Conservation (phyloP, 768 basidiomycete species). For the Pisolithus marmoratus region DNA sequence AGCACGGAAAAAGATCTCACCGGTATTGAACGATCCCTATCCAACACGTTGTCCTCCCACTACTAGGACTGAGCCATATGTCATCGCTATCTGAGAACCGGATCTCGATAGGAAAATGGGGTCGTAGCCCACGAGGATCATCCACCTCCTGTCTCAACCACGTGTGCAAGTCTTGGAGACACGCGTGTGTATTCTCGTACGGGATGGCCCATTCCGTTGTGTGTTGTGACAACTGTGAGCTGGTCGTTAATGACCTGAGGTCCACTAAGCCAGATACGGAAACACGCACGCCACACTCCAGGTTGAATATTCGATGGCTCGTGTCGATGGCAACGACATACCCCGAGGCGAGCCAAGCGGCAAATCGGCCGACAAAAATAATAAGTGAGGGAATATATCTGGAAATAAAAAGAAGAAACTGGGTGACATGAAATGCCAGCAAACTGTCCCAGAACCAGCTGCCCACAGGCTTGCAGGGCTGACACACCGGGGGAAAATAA, state of each 20-base stretch:
- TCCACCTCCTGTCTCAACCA: slow-evolving; percentile 68
- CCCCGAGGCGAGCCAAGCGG: slow-evolving; percentile 60
- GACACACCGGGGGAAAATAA: slow-evolving; percentile 2
- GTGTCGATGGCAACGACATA: slow-evolving; percentile 64
- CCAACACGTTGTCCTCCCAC: slow-evolving; percentile 77
- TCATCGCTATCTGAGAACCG: slow-evolving; percentile 85
- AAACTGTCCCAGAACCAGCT: slow-evolving; percentile 69
- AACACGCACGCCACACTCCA: slow-evolving; percentile 82
- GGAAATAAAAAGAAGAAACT: slow-evolving; percentile 76
- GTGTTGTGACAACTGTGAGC: slow-evolving; percentile 74
- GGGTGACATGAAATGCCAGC: slow-evolving; percentile 75
- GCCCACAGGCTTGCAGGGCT: slow-evolving; percentile 48
- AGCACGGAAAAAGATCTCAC: slow-evolving; percentile 40
- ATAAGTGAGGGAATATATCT: slow-evolving; percentile 61
- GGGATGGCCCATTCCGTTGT: slow-evolving; percentile 96
- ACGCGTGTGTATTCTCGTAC: slow-evolving; percentile 55
- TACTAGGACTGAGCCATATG: slow-evolving; percentile 90
- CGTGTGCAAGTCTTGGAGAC: slow-evolving; percentile 61
- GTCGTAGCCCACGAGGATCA: slow-evolving; percentile 69
- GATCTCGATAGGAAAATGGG: slow-evolving; percentile 92
- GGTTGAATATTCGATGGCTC: slow-evolving; percentile 81
- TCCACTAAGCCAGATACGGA: slow-evolving; percentile 1
- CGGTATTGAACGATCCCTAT: slow-evolving; percentile 98
- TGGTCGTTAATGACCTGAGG: slow-evolving; percentile 8
- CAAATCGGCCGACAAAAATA: slow-evolving; percentile 54